Base-by-base conservation (phyloP, 352 stramenopile species). In the Phytophthora cryptogea region DNA sequence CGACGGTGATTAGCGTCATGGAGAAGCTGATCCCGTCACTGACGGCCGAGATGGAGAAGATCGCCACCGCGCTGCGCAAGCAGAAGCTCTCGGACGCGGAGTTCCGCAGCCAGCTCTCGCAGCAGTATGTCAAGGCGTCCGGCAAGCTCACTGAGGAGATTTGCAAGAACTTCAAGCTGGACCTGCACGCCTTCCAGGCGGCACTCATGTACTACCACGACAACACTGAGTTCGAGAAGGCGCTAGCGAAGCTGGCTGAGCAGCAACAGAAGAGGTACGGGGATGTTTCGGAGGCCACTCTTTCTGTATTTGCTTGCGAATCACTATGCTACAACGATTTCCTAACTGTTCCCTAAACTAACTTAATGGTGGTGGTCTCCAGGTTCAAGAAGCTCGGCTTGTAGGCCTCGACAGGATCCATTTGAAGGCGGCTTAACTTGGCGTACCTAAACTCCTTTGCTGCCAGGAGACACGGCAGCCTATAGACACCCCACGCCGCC, bases 151-250 rank as follows among this genome's bases (percentile, higher is more conserved):
- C 80, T 3, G 73, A 82, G 36, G 46, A 75, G 49, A 67, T 91
- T 31, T 90, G 80, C 48, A 49, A 33, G 8, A 71, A 77, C 44
- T 63, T 62, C 43, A 63, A 86, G 48, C 49, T 94, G 14, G 75
- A 92, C 36, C n/a, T 92, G 59, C 67, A 68, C 45, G 70, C 78
- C 39, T 92, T 94, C 47, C 85, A 92, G 46, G 64, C 70, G 42
- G 85, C 85, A 45, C 79, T 94, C 31, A 71, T 92, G 55, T 91
- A 79, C 50, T 94, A 88, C 69, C 79, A 94, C 64, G 82, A 94
- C 58, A 72, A 94, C 54, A 61, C 71, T 0, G 37, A 59, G 36
- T 88, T 94, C 49, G 76, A 88, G 50, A 77, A 88, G 54, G 66
- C 64, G 35, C 77, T 92, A 32, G 80, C 79, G 11, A 74, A 72